These are phyloP conservation scores for Coffea humblotiana DNA, from an alignment of 305 asterid species.

Conservation along the genomic window DNA sequence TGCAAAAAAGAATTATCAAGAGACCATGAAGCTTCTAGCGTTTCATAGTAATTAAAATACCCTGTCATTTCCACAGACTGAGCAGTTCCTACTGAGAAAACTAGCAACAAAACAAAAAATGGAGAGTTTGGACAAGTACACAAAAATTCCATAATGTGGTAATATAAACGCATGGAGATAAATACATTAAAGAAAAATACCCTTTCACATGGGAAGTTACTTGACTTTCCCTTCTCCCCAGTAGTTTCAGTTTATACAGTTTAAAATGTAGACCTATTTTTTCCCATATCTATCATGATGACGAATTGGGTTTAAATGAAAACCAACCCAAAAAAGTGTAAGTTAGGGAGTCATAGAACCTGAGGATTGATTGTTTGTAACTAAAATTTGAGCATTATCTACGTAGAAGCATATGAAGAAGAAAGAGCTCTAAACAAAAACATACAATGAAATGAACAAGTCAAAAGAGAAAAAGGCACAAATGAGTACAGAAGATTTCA, in stretches of 20 bases:
- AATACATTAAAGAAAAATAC: too few relatives aligned
- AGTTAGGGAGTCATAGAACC: background rate
- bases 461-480: background rate
- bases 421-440: constrained; percentile 4
- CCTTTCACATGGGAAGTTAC: background rate
- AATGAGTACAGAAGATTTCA: constrained; percentile 2
- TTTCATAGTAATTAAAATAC: background rate
- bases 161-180: too few relatives aligned
- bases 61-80: background rate
- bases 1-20: background rate
- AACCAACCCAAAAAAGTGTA: background rate
- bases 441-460: constrained; percentile 4
- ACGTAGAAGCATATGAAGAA: background rate
- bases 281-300: background rate
- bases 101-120: background rate
- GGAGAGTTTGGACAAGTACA: too few relatives aligned
- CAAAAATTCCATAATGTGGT: too few relatives aligned
- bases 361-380: background rate
- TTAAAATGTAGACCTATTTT: background rate
- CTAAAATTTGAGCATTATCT: background rate
- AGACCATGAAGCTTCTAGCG: background rate
- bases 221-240: too few relatives aligned
- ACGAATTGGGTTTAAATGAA: background rate
- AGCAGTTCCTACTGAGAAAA: background rate
- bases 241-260: background rate